Evolutionary conservation across 208 protist genomes (phyloP), one percentile per base, ranked within the genome.

Genomic region (Jaenimonas drosophilae): DNA sequence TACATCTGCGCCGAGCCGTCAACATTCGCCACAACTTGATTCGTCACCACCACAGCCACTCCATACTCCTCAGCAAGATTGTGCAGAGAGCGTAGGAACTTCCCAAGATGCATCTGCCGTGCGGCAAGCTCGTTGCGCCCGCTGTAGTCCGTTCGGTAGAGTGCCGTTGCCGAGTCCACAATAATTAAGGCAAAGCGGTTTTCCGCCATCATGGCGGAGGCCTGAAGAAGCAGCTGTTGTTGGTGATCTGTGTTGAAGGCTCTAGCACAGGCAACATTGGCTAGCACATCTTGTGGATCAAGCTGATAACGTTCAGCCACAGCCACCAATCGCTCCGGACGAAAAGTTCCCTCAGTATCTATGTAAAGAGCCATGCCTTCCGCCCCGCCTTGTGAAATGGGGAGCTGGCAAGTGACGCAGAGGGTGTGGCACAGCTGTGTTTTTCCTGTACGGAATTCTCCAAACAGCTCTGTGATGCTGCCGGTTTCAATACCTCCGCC

Each of bases 171-270:
- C 25, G 85, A 97, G 76, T 99, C 98, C 1, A 99, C 97, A 54
- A 99, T 83, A 16, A 99, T 82, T 16, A 99, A 72, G 1, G 97
- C 94, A 67, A 97, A 99, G 20, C 91, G 69, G 23, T 88, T 88
- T 64, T 99, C 97, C 11, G 91, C 77, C 97, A 99, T 99, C 96
- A 99, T 98, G 1, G 97, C 97, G 9, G 94, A 74, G 5, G 95
- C 93, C 76, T 98, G 91, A 19, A 94, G 49, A 0, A 99, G 71
- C 7, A 99, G 62, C 52, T 96, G 64, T 41, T 90, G 83, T 74
- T 99, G 98, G 76, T 99, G 98, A 52, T 99, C 98, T 6, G 87
- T 94, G 66, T 99, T 99, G 77, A 99, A 98, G 23, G 98, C 98
- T 12, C 97, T 73, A 11, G 98, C 98, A 63, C 97, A 99, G 1